Conservation (phyloP, 1,284 basidiomycete species). For the Apiotrichum montevideense region DNA sequence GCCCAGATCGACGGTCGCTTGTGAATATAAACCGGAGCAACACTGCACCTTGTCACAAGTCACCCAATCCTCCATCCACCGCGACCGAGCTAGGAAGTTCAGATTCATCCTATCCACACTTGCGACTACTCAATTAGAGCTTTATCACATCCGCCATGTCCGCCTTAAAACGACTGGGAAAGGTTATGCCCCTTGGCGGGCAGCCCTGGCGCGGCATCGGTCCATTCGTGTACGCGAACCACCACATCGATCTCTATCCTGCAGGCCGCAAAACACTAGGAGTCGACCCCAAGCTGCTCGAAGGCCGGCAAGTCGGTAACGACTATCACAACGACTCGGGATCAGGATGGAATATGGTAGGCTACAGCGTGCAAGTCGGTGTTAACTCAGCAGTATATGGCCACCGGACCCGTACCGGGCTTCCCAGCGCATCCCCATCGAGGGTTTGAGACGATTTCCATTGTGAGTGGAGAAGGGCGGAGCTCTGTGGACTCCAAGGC, state of each 20-base stretch:
- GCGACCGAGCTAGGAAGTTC: too few species aligned
- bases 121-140: not conserved
- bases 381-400: conserved; percentile 3
- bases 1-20: too few species aligned
- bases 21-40: too few species aligned
- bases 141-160: not conserved
- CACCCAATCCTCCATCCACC: too few species aligned
- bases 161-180: not conserved
- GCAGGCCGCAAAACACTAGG: conserved; percentile 3
- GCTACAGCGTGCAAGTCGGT: too few species aligned
- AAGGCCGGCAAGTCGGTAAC: conserved; percentile 10
- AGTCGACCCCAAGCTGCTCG: conserved; percentile 2
- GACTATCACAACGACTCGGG: conserved; percentile 7
- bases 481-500: too few species aligned
- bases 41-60: too few species aligned
- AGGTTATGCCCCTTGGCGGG: not conserved
- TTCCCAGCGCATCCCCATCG: conserved; percentile 17
- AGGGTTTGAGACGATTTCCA: conserved; percentile 11
- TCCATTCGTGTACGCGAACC: conserved; percentile 11
- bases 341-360: conserved; percentile 12
- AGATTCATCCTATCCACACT: too few species aligned
- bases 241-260: conserved; percentile 15
- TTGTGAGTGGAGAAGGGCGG: not conserved
- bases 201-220: conserved; percentile 6
- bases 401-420: conserved; percentile 5